Percentiles rank a stretch among this genome's conserved stretches.
These are phyloP conservation scores for Alnus glutinosa DNA, from an alignment of 306 rosid species.

Conservation along the genomic window DNA sequence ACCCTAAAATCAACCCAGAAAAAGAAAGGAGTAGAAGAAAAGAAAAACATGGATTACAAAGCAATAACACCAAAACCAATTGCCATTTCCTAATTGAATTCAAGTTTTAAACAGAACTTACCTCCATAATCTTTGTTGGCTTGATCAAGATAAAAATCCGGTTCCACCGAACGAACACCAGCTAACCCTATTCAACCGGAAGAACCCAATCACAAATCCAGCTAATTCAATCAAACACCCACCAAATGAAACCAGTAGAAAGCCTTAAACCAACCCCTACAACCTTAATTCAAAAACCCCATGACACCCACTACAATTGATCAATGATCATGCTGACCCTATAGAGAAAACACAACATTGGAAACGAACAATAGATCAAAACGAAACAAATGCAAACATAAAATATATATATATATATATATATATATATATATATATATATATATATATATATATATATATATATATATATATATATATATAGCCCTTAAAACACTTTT, in stretches of 20 bases:
- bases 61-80: conserved; percentile 1
- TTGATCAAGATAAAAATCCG: conserved; percentile 90
- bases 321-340: too few species aligned
- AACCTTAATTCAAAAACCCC: not conserved
- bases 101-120: conserved; percentile 29
- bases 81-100: not conserved
- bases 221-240: not conserved
- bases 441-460: not conserved
- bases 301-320: not conserved
- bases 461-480: not conserved
- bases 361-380: not conserved
- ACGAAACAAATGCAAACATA: not conserved
- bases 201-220: conserved; percentile 14
- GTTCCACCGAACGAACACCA: conserved; percentile 88
- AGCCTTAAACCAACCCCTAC: not conserved
- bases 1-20: conserved; percentile 49
- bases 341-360: not conserved
- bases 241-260: not conserved
- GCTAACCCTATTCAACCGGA: conserved; percentile 52
- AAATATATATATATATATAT: too few species aligned
- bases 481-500: not conserved
- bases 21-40: not conserved
- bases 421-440: too few species aligned
- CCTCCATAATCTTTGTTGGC: conserved; percentile 96
- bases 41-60: not conserved